Evolutionary conservation across 345 rosid species (phyloP).

Genomic region (Linum usitatissimum): DNA sequence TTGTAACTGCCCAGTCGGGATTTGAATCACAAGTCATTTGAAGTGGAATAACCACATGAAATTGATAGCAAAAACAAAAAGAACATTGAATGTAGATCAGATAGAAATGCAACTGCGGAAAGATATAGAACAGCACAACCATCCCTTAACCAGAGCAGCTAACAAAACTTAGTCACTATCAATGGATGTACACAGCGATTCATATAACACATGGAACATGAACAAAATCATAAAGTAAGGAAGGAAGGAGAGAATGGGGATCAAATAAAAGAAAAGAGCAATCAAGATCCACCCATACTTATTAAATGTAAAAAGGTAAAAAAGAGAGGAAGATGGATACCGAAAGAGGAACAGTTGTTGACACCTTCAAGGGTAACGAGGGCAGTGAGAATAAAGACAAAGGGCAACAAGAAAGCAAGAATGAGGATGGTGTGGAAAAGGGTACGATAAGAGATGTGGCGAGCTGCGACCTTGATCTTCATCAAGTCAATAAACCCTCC

Average conservation of each 20-base stretch:
- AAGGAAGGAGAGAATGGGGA: no score
- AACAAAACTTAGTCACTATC: not conserved
- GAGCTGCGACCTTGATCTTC: slow-evolving; percentile 99
- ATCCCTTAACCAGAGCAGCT: not conserved
- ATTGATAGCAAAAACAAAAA: not conserved
- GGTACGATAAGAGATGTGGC: slow-evolving; percentile 94
- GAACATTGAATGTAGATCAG: not conserved
- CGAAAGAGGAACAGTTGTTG: slow-evolving; percentile 99
- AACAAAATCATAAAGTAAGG: no score
- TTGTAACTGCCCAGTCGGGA: not conserved
- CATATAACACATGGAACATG: not conserved
- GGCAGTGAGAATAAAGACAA: slow-evolving; percentile 96
- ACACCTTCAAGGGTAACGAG: slow-evolving; percentile 99
- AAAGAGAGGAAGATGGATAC: slow-evolving; percentile 23
- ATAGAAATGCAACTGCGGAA: not conserved
- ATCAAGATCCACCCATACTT: no score
- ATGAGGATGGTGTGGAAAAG: slow-evolving; percentile 90
- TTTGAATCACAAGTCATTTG: not conserved
- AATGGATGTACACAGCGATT: not conserved
- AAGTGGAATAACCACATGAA: not conserved
- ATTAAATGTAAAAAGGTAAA: no score
- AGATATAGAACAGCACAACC: not conserved
- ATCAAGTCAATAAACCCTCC: slow-evolving; percentile 92
- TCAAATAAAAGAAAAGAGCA: slow-evolving; percentile 11
- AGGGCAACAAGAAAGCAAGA: slow-evolving; percentile 97